phyloP scores from a whole-genome alignment of 73 alveolate genomes.

The Tetrahymena thermophila region DNA sequence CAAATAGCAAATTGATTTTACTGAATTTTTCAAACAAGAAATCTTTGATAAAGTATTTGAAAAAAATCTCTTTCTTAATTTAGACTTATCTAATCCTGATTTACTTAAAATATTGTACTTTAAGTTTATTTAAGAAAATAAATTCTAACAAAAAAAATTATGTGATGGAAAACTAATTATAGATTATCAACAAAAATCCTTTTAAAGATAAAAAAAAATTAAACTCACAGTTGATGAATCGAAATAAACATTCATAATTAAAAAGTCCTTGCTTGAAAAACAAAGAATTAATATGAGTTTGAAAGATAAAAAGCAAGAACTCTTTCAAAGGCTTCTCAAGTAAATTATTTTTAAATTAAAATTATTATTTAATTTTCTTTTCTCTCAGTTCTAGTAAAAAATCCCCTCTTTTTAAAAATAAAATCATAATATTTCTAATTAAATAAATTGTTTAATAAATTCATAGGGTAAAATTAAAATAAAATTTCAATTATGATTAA shows the following conservation, averaged over 20 bases:
- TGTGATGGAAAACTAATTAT: background rate
- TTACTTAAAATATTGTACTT: background rate
- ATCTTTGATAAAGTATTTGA: background rate
- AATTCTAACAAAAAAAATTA: too few relatives aligned
- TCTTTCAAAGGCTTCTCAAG: background rate
- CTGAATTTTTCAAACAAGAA: background rate
- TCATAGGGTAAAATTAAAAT: too few relatives aligned
- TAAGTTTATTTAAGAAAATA: background rate
- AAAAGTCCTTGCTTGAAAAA: background rate
- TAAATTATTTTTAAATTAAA: too few relatives aligned
- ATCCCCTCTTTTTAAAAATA: too few relatives aligned
- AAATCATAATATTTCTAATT: too few relatives aligned
- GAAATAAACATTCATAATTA: background rate
- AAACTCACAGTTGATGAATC: background rate
- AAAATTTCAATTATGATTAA: too few relatives aligned
- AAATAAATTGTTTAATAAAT: too few relatives aligned
- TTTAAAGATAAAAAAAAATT: background rate
- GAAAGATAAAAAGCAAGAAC: background rate
- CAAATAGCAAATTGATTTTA: background rate
- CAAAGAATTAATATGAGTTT: background rate
- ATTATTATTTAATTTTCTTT: too few relatives aligned
- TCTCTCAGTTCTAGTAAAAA: too few relatives aligned
- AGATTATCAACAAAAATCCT: background rate
- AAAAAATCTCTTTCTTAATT: background rate
- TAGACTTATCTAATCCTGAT: background rate